Evolutionary conservation across 768 basidiomycete genomes (phyloP).

Genomic region (Tephrocybe sp.): DNA sequence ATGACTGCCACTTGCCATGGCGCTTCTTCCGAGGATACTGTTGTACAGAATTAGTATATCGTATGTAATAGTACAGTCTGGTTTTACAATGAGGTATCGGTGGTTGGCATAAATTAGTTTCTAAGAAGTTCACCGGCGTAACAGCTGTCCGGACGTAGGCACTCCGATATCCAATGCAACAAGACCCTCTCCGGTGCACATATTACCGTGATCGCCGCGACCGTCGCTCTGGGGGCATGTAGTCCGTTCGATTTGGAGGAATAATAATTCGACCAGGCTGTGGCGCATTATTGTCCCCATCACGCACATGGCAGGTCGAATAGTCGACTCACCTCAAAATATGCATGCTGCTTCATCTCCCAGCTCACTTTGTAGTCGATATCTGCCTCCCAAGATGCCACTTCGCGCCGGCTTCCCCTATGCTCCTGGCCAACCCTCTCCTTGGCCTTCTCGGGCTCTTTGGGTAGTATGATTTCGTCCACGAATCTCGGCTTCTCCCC

Average conservation of each 20-base stretch:
- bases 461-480: constrained; percentile 15
- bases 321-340: constrained; percentile 10
- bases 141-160: background rate
- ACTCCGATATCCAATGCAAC: background rate
- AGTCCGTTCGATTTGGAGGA: constrained; percentile 6
- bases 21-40: constrained; percentile 5
- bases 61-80: constrained; percentile 4
- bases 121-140: background rate
- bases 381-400: constrained; percentile 17
- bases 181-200: background rate
- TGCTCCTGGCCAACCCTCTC: background rate
- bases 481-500: constrained; percentile 10
- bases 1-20: too few species aligned
- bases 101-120: background rate
- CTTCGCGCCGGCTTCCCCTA: constrained; percentile 7
- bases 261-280: constrained; percentile 7
- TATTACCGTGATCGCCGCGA: background rate
- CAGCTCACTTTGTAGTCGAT: constrained; percentile 11
- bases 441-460: constrained; percentile 10
- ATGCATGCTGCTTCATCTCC: constrained; percentile 14
- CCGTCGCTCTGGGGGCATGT: constrained; percentile 7
- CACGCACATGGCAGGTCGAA: background rate
- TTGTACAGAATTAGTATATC: constrained; percentile 10
- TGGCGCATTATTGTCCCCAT: constrained; percentile 15
- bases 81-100: constrained; percentile 3